Evolutionary conservation across 148 eudicot genomes (phyloP), one percentile per base, ranked within the genome.

Genomic region (Mesembryanthemum crystallinum): DNA sequence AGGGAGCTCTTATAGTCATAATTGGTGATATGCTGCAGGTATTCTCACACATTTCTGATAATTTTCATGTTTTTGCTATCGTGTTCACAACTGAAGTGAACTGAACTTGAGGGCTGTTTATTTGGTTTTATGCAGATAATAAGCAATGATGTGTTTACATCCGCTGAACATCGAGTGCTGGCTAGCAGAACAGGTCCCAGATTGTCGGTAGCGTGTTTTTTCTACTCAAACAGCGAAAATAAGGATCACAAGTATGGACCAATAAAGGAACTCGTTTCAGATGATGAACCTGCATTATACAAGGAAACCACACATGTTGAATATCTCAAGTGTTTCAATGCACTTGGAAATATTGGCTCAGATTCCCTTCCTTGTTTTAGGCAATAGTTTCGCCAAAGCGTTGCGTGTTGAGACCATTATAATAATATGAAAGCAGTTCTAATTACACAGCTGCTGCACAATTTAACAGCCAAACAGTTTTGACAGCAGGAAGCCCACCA

Each of bases 21-120:
- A 81, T 94, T 62, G 97, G 98, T 24, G 97, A 90, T 75, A 77
- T 87, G 73, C 45, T 93, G 76, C 97, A 91, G 97, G 92, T 88
- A 65, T 55, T 66, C 12, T 17, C 21, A 15, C 13, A 54, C n/a
- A n/a, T n/a, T n/a, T n/a, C n/a, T n/a, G n/a, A n/a, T n/a, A n/a
- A n/a, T n/a, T n/a, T n/a, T n/a, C n/a, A n/a, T n/a, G n/a, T n/a
- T n/a, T n/a, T n/a, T n/a, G n/a, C n/a, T n/a, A n/a, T n/a, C n/a
- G n/a, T n/a, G n/a, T n/a, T n/a, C n/a, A n/a, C n/a, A n/a, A n/a
- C n/a, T n/a, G n/a, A n/a, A n/a, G n/a, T n/a, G n/a, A n/a, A n/a
- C n/a, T n/a, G n/a, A 13, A 10, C 9, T 17, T 10, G n/a, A 57
- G 11, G 5, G 61, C 25, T 55, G n/a, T 11, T 18, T 68, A 63